Evolutionary conservation across 306 rosid genomes (phyloP), one percentile per base, ranked within the genome.

Genomic region (Morella rubra): DNA sequence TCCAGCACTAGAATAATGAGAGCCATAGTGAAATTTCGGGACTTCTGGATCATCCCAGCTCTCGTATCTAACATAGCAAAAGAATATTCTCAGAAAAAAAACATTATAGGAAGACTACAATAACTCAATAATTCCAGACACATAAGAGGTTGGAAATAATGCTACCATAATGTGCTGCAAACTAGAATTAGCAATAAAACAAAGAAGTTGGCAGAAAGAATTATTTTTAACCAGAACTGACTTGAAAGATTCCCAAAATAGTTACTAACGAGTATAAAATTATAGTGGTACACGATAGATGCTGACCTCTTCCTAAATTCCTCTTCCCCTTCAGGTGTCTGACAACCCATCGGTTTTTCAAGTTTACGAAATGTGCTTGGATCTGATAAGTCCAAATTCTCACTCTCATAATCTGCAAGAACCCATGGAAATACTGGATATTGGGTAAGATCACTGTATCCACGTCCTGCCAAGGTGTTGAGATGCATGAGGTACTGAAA

Each of bases 21-120:
- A 96, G 73, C 99, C 99, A 69, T 96, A 96, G 79, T 96, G 98
- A 84, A 96, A 96, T 81, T 96, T 96, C 14, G 99, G 99, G 62
- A 96, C 91, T 90, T 96, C 99, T 1, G 99, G 99, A 81, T 96
- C 99, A 80, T 96, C 99, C 99, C 99, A 96, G 88, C 98, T 96
- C 81, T 93, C 98, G 5, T 91, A 91, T 81, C 99, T 96, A 80
- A 69, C 62, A 70, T 44, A 74, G 61, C 24, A 42, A 42, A 24
- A 65, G 47, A 65, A n/a, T 41, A 42, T 18, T 65, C 50, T 65
- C 71, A 50, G 27, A 79, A 73, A 41, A 55, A 84, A 45, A 8
- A 71, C 41, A 24, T 32, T 32, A 59, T 19, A 27, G 75, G 13
- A 15, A 20, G 51, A 59, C 61, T 55, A 19, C 68, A 32, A 69